A percentile compares a stretch with the other conserved stretches of the same genome.
These are phyloP conservation scores for Neoboletus magnificus DNA, from an alignment of 768 basidiomycete genomes.

Conservation along the genomic window DNA sequence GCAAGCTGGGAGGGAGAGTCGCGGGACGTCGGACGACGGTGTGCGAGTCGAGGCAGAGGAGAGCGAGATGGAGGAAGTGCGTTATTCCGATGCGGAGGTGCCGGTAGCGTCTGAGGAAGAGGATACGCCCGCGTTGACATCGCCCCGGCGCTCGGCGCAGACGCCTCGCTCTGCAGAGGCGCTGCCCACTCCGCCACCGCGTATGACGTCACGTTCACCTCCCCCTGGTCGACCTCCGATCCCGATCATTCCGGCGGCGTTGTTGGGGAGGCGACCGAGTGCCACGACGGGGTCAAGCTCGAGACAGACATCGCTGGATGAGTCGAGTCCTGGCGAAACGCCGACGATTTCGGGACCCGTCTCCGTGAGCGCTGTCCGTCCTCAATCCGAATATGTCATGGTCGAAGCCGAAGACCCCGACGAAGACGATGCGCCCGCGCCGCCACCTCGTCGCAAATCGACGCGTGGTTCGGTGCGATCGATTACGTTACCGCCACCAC, in stretches of 20 bases:
- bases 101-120: slow-evolving; percentile 35
- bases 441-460: slow-evolving; percentile 41
- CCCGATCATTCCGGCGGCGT: slow-evolving; percentile 32
- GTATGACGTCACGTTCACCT: slow-evolving; percentile 28
- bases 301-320: slow-evolving; percentile 39
- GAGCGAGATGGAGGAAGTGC: slow-evolving; percentile 68
- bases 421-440: slow-evolving; percentile 27
- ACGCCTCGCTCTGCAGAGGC: slow-evolving; percentile 28
- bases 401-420: slow-evolving; percentile 51
- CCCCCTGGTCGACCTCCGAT: slow-evolving; percentile 38
- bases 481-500: slow-evolving; percentile 34
- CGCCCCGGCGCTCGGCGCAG: slow-evolving; percentile 40
- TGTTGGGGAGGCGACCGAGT: slow-evolving; percentile 39
- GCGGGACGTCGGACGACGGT: slow-evolving; percentile 52
- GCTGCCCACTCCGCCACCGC: slow-evolving; percentile 49
- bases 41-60: slow-evolving; percentile 68
- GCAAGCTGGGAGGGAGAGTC: slow-evolving; percentile 43
- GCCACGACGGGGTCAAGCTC: slow-evolving; percentile 31
- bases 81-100: slow-evolving; percentile 48
- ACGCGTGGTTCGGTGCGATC: slow-evolving; percentile 24
- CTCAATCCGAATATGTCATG: slow-evolving; percentile 58
- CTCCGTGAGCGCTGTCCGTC: slow-evolving; percentile 4
- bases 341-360: neutral
- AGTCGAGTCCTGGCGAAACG: slow-evolving; percentile 10
- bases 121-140: slow-evolving; percentile 49